phyloP scores from a whole-genome alignment of 192 early-diverging fungal species.

The Martensiomyces pterosporus region DNA sequence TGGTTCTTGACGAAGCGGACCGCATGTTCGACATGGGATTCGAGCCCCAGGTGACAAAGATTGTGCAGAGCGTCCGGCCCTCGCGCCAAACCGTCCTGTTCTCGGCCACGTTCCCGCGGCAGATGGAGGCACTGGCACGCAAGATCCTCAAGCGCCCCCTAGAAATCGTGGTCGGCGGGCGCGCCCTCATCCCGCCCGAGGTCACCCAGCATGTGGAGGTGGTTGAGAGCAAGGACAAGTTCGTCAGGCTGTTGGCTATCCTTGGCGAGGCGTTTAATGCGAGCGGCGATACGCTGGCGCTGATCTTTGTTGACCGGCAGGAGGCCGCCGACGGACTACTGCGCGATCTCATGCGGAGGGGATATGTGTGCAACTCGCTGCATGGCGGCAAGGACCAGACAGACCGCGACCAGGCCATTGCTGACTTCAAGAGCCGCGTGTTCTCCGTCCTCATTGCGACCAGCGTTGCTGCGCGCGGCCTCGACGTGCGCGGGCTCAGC shows the following conservation, averaged over 20 bases:
- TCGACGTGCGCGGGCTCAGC: conserved; percentile 92
- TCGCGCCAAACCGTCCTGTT: conserved; percentile 85
- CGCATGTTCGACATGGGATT: conserved; percentile 99
- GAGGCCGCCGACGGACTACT: conserved; percentile 90
- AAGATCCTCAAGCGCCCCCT: conserved; percentile 87
- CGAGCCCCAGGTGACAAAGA: conserved; percentile 96
- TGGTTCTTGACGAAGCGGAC: conserved; percentile 96
- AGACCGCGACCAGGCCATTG: conserved; percentile 86
- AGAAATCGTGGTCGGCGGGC: conserved; percentile 94
- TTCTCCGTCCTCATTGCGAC: conserved; percentile 93
- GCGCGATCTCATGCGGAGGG: conserved; percentile 74
- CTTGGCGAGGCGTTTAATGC: conserved; percentile 75
- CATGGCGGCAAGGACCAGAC: conserved; percentile 95
- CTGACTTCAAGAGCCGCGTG: conserved; percentile 89
- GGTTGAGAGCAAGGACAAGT: conserved; percentile 72
- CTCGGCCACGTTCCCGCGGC: conserved; percentile 92
- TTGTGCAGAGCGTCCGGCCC: conserved; percentile 87
- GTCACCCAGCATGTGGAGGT: conserved; percentile 91
- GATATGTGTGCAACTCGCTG: conserved; percentile 84
- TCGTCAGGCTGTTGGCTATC: conserved; percentile 81
- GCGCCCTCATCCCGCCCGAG: conserved; percentile 81
- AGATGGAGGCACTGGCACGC: conserved; percentile 93
- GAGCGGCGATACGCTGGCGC: conserved; percentile 65
- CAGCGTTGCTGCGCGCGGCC: conserved; percentile 89
- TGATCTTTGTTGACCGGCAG: conserved; percentile 96